Percentiles rank a stretch among this genome's conserved stretches.
phyloP scores from a whole-genome alignment of 2,329 filamentous ascomycete species.

The Didymellaceae sp. region DNA sequence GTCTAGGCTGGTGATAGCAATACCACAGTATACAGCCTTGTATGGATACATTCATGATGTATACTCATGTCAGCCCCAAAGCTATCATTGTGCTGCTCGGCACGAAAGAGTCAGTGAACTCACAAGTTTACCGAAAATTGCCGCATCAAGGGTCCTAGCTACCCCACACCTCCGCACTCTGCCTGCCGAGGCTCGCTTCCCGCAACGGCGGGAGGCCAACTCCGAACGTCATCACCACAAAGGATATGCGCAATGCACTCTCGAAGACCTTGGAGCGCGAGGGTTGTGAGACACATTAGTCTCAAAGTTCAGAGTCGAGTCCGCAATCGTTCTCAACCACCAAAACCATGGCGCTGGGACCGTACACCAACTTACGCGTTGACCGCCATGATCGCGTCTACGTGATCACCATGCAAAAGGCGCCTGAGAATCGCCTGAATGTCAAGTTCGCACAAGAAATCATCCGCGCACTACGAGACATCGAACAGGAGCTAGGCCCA shows the following conservation, averaged over 20 bases:
- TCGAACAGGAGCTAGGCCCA: slow-evolving; percentile 56
- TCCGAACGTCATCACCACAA: slow-evolving; percentile 1
- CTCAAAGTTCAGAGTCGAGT: too few relatives aligned
- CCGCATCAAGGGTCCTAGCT: slow-evolving; percentile 13
- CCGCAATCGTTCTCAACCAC: not conserved
- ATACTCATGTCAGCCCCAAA: not conserved
- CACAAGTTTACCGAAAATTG: slow-evolving; percentile 19
- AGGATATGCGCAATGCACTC: not conserved
- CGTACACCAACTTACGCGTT: slow-evolving; percentile 54
- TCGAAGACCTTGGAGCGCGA: too few relatives aligned
- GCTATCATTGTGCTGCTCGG: too few relatives aligned
- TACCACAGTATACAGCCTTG: not conserved
- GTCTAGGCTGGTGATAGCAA: slow-evolving; percentile 27
- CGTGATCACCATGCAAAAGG: slow-evolving; percentile 61
- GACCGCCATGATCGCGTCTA: slow-evolving; percentile 58
- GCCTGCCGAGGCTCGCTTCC: slow-evolving; percentile 26
- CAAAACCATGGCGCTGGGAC: slow-evolving; percentile 31
- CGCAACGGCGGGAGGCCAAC: not conserved
- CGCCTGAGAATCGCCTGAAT: slow-evolving; percentile 62
- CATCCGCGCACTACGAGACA: slow-evolving; percentile 57
- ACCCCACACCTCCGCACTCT: slow-evolving; percentile 33
- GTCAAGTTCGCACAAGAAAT: slow-evolving; percentile 60
- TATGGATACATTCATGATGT: too few relatives aligned
- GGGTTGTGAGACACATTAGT: too few relatives aligned
- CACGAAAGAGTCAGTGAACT: not conserved